phyloP scores from a whole-genome alignment of 176 grass and related monocot genomes.

The Cenchrus americanus region DNA sequence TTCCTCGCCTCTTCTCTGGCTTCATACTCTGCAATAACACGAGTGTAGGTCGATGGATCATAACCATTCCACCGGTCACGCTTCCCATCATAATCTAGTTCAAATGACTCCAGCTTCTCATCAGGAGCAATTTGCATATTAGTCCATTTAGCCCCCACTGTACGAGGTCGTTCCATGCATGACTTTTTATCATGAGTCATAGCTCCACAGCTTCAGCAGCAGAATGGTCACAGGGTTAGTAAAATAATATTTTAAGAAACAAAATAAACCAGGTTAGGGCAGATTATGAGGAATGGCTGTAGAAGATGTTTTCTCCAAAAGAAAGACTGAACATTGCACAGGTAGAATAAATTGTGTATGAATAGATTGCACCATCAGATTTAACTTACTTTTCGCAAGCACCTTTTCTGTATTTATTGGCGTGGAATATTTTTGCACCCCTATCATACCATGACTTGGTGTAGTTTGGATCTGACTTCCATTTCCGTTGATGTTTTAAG shows the following conservation, averaged over 20 bases:
- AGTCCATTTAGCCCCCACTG: conserved; percentile 81
- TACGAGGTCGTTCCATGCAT: conserved; percentile 86
- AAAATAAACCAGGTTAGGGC: neutral
- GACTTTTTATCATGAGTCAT: conserved; percentile 89
- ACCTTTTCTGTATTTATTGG: conserved; percentile 83
- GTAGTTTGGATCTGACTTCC: conserved; percentile 93
- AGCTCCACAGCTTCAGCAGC: conserved; percentile 72
- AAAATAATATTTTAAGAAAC: neutral
- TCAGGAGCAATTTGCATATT: conserved; percentile 78
- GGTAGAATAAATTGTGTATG: neutral
- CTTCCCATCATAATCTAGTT: conserved; percentile 96
- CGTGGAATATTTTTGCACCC: conserved; percentile 82
- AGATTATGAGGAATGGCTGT: neutral
- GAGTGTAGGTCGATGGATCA: conserved; percentile 79
- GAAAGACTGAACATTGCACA: neutral
- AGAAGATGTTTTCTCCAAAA: neutral
- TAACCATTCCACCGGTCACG: conserved; percentile 97
- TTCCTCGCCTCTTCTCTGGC: conserved; percentile 85
- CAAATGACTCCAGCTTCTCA: conserved; percentile 94
- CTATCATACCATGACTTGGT: conserved; percentile 92
- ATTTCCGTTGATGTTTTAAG: conserved; percentile 97
- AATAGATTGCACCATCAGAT: neutral
- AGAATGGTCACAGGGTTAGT: conserved; percentile 5
- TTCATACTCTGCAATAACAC: conserved; percentile 83
- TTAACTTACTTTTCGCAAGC: conserved; percentile 86